Evolutionary conservation across 2,329 filamentous ascomycete genomes (phyloP), one percentile per base, ranked within the genome.

Genomic region (Epichloe sylvatica): DNA sequence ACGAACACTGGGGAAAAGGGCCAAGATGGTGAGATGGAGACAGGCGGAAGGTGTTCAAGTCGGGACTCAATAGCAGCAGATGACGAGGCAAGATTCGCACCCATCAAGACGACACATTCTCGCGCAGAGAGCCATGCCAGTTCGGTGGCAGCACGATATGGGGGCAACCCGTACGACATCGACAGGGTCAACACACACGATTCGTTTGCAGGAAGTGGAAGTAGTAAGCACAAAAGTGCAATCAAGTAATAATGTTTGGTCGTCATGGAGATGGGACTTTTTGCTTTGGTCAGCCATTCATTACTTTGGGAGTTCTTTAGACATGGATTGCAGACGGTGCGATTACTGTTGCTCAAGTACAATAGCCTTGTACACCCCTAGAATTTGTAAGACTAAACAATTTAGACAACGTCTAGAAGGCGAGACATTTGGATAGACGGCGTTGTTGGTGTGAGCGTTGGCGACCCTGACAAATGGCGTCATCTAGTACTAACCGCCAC

Each of bases 161-260:
- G 44, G 7, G 50, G 47, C 2, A 52, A 52, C 23, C 46, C 50
- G 2, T 52, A 46, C 5, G 38, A 49, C 6, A 52, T 52, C n/a
- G 50, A 52, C 39, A 42, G 46, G 13, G 47, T 49, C 8, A 49
- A 49, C 13, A 52, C 42, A 15, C 47, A 46, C 12, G 34, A 36
- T 12, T 52, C 50, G 9, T 52, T 52, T 46, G 30, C 12, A 19
- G 39, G 38, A 5, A 1, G 40, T 34, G 19, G 4, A 25, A 36
- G 33, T 3, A 21, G 21, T 13, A 39, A 39, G 36, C 35, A 19
- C 2, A 5, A 2, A 15, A 4, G 5, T 33, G 23, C 1, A 21
- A n/a, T 3, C 7, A 13, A 39, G 21, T 39, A 17, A 30, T 30
- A 17, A 30, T 30, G 15, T n/a, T 19, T 13, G 11, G 8, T 35